Evolutionary conservation across 2,329 filamentous ascomycete genomes (phyloP).

Genomic region (Sarocladium oryzae): DNA sequence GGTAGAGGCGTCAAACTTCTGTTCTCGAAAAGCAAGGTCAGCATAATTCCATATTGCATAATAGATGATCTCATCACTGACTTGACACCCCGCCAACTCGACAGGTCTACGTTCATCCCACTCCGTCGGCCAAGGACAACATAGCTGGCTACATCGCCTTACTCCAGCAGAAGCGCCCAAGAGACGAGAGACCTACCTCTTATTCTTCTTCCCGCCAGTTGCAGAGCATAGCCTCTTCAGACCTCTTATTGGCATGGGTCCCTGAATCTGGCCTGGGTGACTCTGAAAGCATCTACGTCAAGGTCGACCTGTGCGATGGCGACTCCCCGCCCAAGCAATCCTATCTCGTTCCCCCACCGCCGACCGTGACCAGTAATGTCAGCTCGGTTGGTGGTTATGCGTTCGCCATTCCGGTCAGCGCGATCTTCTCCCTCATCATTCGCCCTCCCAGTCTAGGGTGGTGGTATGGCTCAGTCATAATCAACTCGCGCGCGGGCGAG

Average conservation of each 20-base stretch:
- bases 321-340: constrained; percentile 78
- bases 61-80: background rate
- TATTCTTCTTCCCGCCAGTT: constrained; percentile 24
- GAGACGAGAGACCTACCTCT: constrained; percentile 30
- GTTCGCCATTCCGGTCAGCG: constrained; percentile 83
- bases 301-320: constrained; percentile 81
- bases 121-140: constrained; percentile 89
- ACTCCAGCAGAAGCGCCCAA: constrained; percentile 72
- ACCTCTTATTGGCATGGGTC: constrained; percentile 85
- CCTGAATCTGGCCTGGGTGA: constrained; percentile 85
- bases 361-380: constrained; percentile 71
- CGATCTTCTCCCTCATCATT: constrained; percentile 85
- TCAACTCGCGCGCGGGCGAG: constrained; percentile 86
- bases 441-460: constrained; percentile 89
- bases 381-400: constrained; percentile 72
- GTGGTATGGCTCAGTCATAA: constrained; percentile 96
- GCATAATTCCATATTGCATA: constrained; percentile 15
- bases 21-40: constrained; percentile 92
- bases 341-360: constrained; percentile 86
- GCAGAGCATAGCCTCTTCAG: constrained; percentile 50
- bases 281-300: constrained; percentile 83
- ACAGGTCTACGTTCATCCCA: constrained; percentile 92
- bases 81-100: constrained; percentile 12
- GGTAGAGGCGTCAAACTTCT: constrained; percentile 86
- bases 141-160: constrained; percentile 90